Evolutionary conservation across 345 rosid species (phyloP).

Genomic region (Clausena lansium): DNA sequence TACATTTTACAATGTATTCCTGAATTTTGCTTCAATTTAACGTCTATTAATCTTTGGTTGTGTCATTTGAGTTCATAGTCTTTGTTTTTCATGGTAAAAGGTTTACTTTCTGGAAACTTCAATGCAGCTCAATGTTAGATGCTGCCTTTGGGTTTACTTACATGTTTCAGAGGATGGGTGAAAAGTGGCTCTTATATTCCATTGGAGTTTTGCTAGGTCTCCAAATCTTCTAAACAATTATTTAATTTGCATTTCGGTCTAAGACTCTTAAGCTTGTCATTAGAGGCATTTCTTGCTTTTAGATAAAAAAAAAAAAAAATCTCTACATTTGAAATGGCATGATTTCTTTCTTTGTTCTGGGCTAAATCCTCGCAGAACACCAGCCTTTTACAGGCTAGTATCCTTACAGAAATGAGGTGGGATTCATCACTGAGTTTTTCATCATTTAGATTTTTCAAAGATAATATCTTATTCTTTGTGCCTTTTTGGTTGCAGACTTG

Average conservation of each 20-base stretch:
- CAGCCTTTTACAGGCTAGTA: not conserved
- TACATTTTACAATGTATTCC: not conserved
- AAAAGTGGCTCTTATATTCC: not conserved
- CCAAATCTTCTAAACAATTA: not conserved
- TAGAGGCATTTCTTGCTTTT: not conserved
- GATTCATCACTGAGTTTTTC: no score
- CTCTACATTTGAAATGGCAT: not conserved
- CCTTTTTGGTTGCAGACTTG: no score
- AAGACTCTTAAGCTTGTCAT: not conserved
- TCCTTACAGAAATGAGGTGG: no score
- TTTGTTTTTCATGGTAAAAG: not conserved
- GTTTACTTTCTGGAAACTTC: no score
- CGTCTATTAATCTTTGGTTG: not conserved
- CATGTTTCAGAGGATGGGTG: not conserved
- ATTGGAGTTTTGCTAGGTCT: not conserved
- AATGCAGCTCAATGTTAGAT: no score
- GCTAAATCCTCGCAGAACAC: not conserved
- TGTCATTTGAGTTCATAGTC: not conserved
- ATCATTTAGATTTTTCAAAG: no score
- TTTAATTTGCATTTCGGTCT: not conserved
- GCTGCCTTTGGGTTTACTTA: not conserved
- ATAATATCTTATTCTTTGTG: no score
- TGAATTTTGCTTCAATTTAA: not conserved
- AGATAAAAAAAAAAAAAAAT: no score
- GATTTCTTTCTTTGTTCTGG: not conserved